Base-by-base conservation (phyloP, 2,329 filamentous ascomycete species). In the Talaromyces sp. region DNA sequence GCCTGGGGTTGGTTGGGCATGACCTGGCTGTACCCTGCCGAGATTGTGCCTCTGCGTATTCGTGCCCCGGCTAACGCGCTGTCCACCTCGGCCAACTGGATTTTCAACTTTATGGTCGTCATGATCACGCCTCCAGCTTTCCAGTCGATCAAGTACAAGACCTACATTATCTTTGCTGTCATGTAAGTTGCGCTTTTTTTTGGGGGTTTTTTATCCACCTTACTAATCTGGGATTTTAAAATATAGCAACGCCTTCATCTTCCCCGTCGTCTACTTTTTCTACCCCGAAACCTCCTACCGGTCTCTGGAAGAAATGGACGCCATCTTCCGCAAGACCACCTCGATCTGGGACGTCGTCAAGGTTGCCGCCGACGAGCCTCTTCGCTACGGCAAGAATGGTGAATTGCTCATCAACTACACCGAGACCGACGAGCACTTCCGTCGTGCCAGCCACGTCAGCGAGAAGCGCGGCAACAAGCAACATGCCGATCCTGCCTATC, bases 261-360 rank as follows among this genome's bases (percentile, higher is more conserved):
- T 85, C 18, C 83, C 84, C 0, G 78, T 81, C 7, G 80, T 83
- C 55, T 87, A 85, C 74, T 83, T 85, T 73, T 85, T 86, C 78
- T 86, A 85, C 70, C 85, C 84, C 0, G 85, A 87, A 68, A 87
- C 84, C 2, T 83, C 83, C 9, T 81, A 80, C 65, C 81, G 83
- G 7, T 84, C 80, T 14, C 78, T 90, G 34, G 88, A 90, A 72
- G 88, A 90, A 71, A 86, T 91, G 74, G 88, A 91, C 68, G 80
- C 84, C 61, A 87, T 90, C 66, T 88, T 89, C 78, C 79, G 79
- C 70, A 84, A 84, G 64, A 82, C 81, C 1, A 75, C 71, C 30
- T 81, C 75, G 27, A 70, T 81, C 57, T 82, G 84, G 64, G 70
- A 78, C 18, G 77, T 83, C 3, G 81, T 85, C 28, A 73, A 75